phyloP scores from a whole-genome alignment of 2,329 filamentous ascomycete species.

The Cladosporium velox region DNA sequence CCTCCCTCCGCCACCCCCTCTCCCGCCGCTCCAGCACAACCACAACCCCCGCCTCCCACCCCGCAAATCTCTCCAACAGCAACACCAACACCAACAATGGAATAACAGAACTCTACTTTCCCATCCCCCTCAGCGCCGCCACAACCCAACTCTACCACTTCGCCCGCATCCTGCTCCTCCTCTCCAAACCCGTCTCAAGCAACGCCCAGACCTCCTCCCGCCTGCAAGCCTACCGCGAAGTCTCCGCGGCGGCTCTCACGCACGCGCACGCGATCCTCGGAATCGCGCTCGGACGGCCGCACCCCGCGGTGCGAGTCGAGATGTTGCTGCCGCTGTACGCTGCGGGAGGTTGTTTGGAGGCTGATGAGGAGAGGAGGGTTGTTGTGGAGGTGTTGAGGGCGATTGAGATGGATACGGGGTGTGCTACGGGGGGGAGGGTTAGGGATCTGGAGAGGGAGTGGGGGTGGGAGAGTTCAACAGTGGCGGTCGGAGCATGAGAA shows the following conservation, averaged over 20 bases:
- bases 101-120: constrained; percentile 62
- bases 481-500: not conserved
- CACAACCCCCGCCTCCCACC: constrained; percentile 8
- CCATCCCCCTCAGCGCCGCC: constrained; percentile 63
- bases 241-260: constrained; percentile 55
- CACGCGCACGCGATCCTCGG: constrained; percentile 64
- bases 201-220: constrained; percentile 45
- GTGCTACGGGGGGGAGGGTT: constrained; percentile 62
- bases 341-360: constrained; percentile 61
- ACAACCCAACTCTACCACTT: constrained; percentile 68
- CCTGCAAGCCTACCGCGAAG: constrained; percentile 56
- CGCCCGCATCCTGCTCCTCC: constrained; percentile 60
- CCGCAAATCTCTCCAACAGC: constrained; percentile 4
- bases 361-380: constrained; percentile 55
- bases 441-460: constrained; percentile 54
- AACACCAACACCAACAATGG: not conserved
- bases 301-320: constrained; percentile 58
- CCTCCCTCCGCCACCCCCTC: constrained; percentile 37
- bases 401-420: constrained; percentile 64
- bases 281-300: constrained; percentile 59
- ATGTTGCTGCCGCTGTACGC: constrained; percentile 62
- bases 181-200: constrained; percentile 60
- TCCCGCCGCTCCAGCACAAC: constrained; percentile 10
- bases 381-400: constrained; percentile 60
- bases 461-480: constrained; percentile 32